A percentile compares a stretch with the other conserved stretches of the same genome.
phyloP scores from a whole-genome alignment of 2,329 filamentous ascomycete species.

The Sporothrix inflata region DNA sequence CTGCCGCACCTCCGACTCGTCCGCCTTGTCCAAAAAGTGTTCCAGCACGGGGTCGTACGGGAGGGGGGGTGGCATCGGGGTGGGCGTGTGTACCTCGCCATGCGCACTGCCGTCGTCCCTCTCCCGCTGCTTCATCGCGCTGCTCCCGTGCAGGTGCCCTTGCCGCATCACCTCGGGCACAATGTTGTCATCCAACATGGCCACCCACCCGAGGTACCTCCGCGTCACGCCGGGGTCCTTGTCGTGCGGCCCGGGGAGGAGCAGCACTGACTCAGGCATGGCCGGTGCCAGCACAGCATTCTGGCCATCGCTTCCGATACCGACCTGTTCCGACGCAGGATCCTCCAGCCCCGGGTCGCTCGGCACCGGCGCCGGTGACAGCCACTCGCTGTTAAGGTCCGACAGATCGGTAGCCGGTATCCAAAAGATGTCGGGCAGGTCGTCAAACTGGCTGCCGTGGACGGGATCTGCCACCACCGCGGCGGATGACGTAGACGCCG shows the following conservation, averaged over 20 bases:
- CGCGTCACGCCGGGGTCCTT: neutral
- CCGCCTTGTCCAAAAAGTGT: neutral
- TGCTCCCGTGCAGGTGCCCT: neutral
- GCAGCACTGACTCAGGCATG: too few species aligned
- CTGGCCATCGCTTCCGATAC: too few species aligned
- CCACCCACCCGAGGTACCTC: neutral
- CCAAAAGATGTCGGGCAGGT: neutral
- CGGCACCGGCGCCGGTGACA: neutral
- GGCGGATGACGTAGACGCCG: neutral
- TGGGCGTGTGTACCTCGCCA: too few species aligned
- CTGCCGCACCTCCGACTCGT: neutral
- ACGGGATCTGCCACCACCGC: neutral
- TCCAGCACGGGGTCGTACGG: neutral
- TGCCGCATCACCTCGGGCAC: neutral
- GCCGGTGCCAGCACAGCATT: too few species aligned
- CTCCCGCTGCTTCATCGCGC: neutral
- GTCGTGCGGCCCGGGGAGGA: too few species aligned
- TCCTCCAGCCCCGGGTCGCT: too few species aligned
- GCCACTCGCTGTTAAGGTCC: neutral
- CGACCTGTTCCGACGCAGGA: too few species aligned
- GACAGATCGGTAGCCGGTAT: neutral
- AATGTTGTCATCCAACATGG: slow-evolving; percentile 11
- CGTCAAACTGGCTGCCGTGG: slow-evolving; percentile 12
- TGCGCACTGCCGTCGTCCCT: neutral
- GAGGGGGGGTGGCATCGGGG: neutral